phyloP scores from a whole-genome alignment of 1,139 yeast species.

The Hemisphaericaspora subhashii region DNA sequence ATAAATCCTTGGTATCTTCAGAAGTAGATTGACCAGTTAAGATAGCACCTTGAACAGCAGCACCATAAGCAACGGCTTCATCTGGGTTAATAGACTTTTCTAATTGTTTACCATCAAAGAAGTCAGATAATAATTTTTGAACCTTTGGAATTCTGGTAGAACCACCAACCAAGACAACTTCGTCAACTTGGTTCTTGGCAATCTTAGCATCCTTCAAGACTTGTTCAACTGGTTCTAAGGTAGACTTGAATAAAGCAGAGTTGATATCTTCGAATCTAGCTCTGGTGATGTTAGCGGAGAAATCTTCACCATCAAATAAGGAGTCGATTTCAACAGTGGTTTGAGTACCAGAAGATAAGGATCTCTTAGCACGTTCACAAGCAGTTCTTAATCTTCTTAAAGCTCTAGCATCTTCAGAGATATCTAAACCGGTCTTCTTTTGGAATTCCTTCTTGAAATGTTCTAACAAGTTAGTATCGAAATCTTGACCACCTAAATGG shows the following conservation, averaged over 20 bases:
- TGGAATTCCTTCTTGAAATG: constrained; percentile 94
- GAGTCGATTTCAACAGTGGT: constrained; percentile 98
- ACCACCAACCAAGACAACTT: constrained; percentile 99
- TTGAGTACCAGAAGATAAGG: constrained; percentile 94
- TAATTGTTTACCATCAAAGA: constrained; percentile 97
- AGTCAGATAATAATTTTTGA: constrained; percentile 95
- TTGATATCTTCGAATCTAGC: constrained; percentile 99
- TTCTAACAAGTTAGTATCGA: constrained; percentile 94
- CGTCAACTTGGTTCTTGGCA: constrained; percentile 85
- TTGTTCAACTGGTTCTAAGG: constrained; percentile 97
- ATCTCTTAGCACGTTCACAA: constrained; percentile 99
- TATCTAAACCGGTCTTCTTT: constrained; percentile 94
- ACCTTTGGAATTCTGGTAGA: constrained; percentile 99
- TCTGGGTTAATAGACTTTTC: constrained; percentile 98
- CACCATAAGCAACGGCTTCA: constrained; percentile 99
- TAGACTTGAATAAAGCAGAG: constrained; percentile 93
- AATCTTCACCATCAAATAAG: constrained; percentile 93
- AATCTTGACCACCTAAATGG: constrained; percentile 99
- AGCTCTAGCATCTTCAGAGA: constrained; percentile 92
- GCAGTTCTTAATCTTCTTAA: constrained; percentile 98
- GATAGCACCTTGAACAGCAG: constrained; percentile 99
- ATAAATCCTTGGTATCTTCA: constrained; percentile 95
- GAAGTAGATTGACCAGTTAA: constrained; percentile 97
- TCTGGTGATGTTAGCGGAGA: constrained; percentile 95
- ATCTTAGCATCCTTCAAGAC: constrained; percentile 95